Evolutionary conservation across 768 basidiomycete genomes (phyloP).

Genomic region (Daedalea quercina): DNA sequence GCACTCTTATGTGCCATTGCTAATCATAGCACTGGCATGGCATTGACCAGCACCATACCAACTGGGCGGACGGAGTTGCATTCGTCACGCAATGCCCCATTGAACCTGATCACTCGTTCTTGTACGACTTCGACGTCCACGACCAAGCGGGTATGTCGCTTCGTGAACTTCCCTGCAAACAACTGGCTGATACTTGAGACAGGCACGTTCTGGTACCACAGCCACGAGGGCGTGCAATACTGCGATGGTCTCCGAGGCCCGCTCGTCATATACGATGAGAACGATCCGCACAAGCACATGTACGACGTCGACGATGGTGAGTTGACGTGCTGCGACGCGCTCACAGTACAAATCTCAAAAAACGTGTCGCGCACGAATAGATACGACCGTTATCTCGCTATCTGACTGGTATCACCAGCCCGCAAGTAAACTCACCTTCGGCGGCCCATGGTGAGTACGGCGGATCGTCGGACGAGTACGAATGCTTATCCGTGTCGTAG

Average conservation of each 20-base stretch:
- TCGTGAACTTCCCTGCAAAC: background rate
- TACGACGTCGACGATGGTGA: constrained; percentile 25
- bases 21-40: constrained; percentile 43
- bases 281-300: constrained; percentile 22
- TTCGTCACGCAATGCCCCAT: constrained; percentile 39
- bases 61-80: constrained; percentile 39
- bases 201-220: constrained; percentile 34
- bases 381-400: constrained; percentile 39
- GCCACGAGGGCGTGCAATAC: constrained; percentile 34
- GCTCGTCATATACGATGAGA: constrained; percentile 23
- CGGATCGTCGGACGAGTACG: constrained; percentile 8
- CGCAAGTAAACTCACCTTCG: constrained; percentile 3
- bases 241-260: constrained; percentile 36
- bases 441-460: background rate
- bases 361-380: constrained; percentile 9
- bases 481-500: background rate
- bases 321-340: background rate
- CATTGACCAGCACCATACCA: constrained; percentile 36
- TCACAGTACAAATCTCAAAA: background rate
- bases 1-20: too few species aligned
- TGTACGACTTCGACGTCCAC: constrained; percentile 29
- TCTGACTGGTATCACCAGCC: constrained; percentile 35
- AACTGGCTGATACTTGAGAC: background rate
- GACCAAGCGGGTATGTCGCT: constrained; percentile 20
- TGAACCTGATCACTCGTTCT: constrained; percentile 30